Percentiles rank a stretch among this genome's conserved stretches.
phyloP scores from a whole-genome alignment of 208 protist genomes.

The Leishmania major region DNA sequence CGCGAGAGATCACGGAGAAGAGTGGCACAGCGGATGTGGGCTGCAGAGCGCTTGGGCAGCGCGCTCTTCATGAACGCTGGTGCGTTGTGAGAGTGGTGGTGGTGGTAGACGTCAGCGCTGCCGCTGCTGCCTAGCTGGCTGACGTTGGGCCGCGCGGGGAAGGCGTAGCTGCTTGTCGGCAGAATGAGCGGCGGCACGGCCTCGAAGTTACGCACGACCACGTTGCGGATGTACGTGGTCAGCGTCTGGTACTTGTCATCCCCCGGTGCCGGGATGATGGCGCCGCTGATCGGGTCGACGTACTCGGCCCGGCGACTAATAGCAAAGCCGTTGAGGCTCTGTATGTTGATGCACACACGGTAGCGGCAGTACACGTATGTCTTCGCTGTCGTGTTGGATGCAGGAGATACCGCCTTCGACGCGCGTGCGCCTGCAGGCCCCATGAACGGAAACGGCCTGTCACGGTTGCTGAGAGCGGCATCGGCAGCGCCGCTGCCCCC shows the following conservation, averaged over 20 bases:
- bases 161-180: slow-evolving; percentile 37
- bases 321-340: slow-evolving; percentile 42
- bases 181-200: slow-evolving; percentile 52
- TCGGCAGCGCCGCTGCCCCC: neutral
- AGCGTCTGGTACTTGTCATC: slow-evolving; percentile 47
- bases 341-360: slow-evolving; percentile 55
- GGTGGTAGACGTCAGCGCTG: slow-evolving; percentile 22
- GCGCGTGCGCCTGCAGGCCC: neutral
- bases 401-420: neutral
- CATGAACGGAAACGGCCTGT: neutral
- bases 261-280: slow-evolving; percentile 48
- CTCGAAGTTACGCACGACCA: slow-evolving; percentile 67
- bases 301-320: slow-evolving; percentile 72
- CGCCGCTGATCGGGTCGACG: slow-evolving; percentile 66
- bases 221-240: slow-evolving; percentile 48
- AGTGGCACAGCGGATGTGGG: slow-evolving; percentile 29
- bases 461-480: neutral
- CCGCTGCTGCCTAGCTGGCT: slow-evolving; percentile 28
- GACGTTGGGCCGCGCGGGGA: slow-evolving; percentile 27
- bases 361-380: slow-evolving; percentile 46
- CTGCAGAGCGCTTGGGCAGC: slow-evolving; percentile 18
- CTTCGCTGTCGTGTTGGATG: neutral
- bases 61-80: slow-evolving; percentile 40
- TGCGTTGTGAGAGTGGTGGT: slow-evolving; percentile 40
- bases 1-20: slow-evolving; percentile 52